Evolutionary conservation across 768 basidiomycete species (phyloP).

Genomic region (Tephrocybe rancida): DNA sequence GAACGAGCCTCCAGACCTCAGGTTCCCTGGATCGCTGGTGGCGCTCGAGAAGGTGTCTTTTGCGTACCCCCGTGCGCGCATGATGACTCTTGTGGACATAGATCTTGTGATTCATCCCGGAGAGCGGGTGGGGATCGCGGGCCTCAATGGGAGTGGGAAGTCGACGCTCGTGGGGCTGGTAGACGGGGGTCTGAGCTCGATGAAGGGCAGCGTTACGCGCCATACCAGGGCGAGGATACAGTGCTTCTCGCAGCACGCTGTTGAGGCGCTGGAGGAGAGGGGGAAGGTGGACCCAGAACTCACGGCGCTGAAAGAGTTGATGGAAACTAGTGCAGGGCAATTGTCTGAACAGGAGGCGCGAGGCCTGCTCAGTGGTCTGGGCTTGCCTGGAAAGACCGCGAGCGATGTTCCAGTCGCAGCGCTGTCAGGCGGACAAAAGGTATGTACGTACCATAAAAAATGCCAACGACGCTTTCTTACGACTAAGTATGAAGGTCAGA

Average conservation of each 20-base stretch:
- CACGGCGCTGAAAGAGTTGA: conserved; percentile 21
- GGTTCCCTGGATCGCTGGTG: conserved; percentile 26
- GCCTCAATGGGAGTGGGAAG: conserved; percentile 47
- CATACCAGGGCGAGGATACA: conserved; percentile 59
- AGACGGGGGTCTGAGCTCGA: conserved; percentile 34
- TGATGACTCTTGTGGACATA: conserved; percentile 18
- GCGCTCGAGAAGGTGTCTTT: conserved; percentile 24
- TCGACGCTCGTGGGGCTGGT: conserved; percentile 39
- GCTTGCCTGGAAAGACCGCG: conserved; percentile 42
- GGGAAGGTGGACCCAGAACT: conserved; percentile 26
- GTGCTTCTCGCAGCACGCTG: conserved; percentile 65
- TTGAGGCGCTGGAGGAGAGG: conserved; percentile 45
- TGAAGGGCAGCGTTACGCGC: conserved; percentile 46
- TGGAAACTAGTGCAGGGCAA: conserved; percentile 18
- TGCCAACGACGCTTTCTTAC: not conserved
- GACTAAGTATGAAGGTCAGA: conserved; percentile 42
- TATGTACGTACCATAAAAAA: conserved; percentile 11
- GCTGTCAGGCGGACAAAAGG: conserved; percentile 61
- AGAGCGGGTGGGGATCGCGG: conserved; percentile 25
- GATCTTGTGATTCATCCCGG: conserved; percentile 26
- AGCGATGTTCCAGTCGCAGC: conserved; percentile 42
- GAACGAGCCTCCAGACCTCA: conserved; percentile 21
- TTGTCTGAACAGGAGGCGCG: conserved; percentile 41
- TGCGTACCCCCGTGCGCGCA: conserved; percentile 23
- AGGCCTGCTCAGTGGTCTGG: conserved; percentile 43